phyloP scores from a whole-genome alignment of 164 flowering plant species.

The Sedum album region DNA sequence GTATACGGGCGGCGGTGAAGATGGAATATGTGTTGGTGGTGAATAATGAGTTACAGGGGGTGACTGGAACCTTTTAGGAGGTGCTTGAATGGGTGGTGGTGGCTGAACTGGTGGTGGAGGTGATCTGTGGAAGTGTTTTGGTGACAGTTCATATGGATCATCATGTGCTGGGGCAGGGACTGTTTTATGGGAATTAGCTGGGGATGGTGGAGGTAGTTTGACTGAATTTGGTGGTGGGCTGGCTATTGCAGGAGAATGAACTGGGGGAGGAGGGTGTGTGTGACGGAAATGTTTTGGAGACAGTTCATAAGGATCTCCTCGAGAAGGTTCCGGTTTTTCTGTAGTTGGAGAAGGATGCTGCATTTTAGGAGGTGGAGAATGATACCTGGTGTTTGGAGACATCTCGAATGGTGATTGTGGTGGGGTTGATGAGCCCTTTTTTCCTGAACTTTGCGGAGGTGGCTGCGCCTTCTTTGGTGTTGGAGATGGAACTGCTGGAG shows the following conservation, averaged over 20 bases:
- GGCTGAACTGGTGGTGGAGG: slow-evolving; percentile 15
- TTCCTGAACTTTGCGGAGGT: neutral
- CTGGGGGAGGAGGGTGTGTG: slow-evolving; percentile 14
- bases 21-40: slow-evolving; percentile 10
- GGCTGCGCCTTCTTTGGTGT: neutral
- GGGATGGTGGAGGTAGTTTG: neutral
- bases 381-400: neutral
- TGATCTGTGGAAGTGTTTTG: slow-evolving; percentile 7
- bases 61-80: neutral
- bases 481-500: neutral
- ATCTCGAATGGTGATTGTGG: neutral
- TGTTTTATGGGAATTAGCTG: neutral
- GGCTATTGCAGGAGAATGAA: neutral
- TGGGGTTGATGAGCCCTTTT: neutral
- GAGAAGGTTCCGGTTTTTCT: neutral
- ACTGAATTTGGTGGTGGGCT: neutral
- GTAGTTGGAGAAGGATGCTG: slow-evolving; percentile 15
- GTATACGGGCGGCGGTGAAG: slow-evolving; percentile 3
- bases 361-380: slow-evolving; percentile 15
- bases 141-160: neutral
- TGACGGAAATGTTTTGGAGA: neutral
- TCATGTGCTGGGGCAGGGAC: neutral
- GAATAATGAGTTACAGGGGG: slow-evolving; percentile 15
- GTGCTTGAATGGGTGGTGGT: slow-evolving; percentile 12
- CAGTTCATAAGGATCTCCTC: neutral